Percentiles rank a stretch among this genome's conserved stretches.
phyloP scores from a whole-genome alignment of 257 asterid genomes.

The Scutellaria minor region DNA sequence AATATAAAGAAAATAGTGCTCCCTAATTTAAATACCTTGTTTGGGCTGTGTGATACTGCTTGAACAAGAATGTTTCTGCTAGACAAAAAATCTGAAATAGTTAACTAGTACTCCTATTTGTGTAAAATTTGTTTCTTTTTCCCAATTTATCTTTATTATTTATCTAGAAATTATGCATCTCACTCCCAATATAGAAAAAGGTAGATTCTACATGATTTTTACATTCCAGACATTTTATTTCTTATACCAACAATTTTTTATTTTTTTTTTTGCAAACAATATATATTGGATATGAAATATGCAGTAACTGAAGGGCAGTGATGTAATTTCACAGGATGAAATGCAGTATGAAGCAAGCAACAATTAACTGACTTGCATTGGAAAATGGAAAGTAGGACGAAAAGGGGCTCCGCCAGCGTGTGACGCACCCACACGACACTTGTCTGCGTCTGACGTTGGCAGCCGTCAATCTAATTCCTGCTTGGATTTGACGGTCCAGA shows the following conservation, averaged over 20 bases:
- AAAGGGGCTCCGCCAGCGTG: constrained; percentile 39
- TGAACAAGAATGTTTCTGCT: no score
- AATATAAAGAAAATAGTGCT: not conserved
- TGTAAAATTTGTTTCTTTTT: no score
- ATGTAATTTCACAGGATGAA: not conserved
- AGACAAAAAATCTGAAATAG: no score
- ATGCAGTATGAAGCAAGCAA: constrained; percentile 13
- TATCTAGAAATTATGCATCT: no score
- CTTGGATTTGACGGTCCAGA: constrained; percentile 39
- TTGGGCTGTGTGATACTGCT: no score
- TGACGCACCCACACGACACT: constrained; percentile 35
- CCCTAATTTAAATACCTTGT: not conserved
- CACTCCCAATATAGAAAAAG: no score
- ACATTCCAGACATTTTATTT: no score
- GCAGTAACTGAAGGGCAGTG: not conserved
- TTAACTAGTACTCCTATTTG: no score
- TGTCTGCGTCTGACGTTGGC: constrained; percentile 24
- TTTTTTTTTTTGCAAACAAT: no score
- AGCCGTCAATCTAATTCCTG: constrained; percentile 17
- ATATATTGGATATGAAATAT: not conserved
- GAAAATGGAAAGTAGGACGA: constrained; percentile 8
- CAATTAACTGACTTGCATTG: not conserved
- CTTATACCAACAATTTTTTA: no score
- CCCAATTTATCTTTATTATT: no score
- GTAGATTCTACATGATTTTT: no score